A percentile compares a stretch with the other conserved stretches of the same genome.
phyloP scores from a whole-genome alignment of 306 rosid genomes.

The Biancaea sappan region DNA sequence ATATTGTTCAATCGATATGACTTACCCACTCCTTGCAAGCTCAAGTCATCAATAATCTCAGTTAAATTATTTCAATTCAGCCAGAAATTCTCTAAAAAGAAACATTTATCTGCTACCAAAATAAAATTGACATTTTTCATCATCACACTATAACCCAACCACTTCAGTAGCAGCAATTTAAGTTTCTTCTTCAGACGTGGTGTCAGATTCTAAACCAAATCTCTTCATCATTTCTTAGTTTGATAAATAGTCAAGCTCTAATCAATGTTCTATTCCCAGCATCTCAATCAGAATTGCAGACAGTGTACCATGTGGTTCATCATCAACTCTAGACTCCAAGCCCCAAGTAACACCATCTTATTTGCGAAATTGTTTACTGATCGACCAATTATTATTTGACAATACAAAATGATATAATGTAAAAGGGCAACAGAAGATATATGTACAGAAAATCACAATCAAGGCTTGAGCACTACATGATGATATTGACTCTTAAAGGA shows the following conservation, averaged over 20 bases:
- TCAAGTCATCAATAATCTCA: not conserved
- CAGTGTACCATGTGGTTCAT: not conserved
- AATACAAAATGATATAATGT: not conserved
- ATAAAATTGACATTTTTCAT: no score
- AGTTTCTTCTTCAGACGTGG: no score
- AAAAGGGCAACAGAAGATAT: not conserved
- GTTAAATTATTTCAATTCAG: not conserved
- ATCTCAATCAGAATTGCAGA: not conserved
- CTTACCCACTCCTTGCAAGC: no score
- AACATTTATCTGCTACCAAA: not conserved
- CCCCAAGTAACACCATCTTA: not conserved
- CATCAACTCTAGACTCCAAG: not conserved
- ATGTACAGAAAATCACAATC: no score
- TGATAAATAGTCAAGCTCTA: no score
- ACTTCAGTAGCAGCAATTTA: no score
- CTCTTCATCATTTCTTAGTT: no score
- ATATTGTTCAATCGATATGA: no score
- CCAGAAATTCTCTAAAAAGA: not conserved
- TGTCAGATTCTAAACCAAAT: no score
- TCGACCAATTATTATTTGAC: not conserved
- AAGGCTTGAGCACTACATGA: no score
- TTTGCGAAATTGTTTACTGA: not conserved
- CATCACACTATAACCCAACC: no score
- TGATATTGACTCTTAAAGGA: not conserved
- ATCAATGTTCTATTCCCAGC: no score